These are phyloP conservation scores for Xylaria sp. DNA, from an alignment of 2,329 filamentous ascomycete genomes.

Conservation along the genomic window DNA sequence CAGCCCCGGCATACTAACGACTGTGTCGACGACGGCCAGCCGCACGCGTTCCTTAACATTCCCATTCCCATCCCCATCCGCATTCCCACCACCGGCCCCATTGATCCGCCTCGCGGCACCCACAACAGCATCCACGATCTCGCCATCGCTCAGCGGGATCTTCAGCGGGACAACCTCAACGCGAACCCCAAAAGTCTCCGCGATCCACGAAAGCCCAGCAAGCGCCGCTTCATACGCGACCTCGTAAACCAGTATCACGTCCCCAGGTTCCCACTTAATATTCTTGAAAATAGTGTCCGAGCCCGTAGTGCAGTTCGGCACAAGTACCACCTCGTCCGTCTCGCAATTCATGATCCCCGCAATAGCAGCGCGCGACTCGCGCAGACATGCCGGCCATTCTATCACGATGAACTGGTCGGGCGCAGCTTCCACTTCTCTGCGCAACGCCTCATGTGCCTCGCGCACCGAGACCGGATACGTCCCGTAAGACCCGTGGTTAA, in stretches of 20 bases:
- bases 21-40: slow-evolving; percentile 72
- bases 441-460: slow-evolving; percentile 40
- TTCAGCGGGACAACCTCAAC: slow-evolving; percentile 60
- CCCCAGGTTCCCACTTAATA: slow-evolving; percentile 63
- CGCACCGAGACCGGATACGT: slow-evolving; percentile 42
- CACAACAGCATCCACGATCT: slow-evolving; percentile 65
- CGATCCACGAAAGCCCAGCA: slow-evolving; percentile 66
- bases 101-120: slow-evolving; percentile 53
- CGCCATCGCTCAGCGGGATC: slow-evolving; percentile 66
- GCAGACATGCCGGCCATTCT: slow-evolving; percentile 41
- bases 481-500: slow-evolving; percentile 50
- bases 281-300: slow-evolving; percentile 72
- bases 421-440: slow-evolving; percentile 43
- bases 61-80: not conserved
- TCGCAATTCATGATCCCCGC: slow-evolving; percentile 39
- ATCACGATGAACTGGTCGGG: slow-evolving; percentile 49
- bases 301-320: slow-evolving; percentile 73
- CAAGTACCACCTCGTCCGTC: slow-evolving; percentile 60
- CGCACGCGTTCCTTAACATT: slow-evolving; percentile 57
- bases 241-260: slow-evolving; percentile 72
- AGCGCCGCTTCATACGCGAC: slow-evolving; percentile 72
- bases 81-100: slow-evolving; percentile 14
- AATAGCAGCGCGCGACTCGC: slow-evolving; percentile 35
- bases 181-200: slow-evolving; percentile 60
- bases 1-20: slow-evolving; percentile 72